A percentile compares a stretch with the other conserved stretches of the same genome.
Evolutionary conservation across 176 grass and related monocot species (phyloP).

Genomic region (Elaeis guineensis): DNA sequence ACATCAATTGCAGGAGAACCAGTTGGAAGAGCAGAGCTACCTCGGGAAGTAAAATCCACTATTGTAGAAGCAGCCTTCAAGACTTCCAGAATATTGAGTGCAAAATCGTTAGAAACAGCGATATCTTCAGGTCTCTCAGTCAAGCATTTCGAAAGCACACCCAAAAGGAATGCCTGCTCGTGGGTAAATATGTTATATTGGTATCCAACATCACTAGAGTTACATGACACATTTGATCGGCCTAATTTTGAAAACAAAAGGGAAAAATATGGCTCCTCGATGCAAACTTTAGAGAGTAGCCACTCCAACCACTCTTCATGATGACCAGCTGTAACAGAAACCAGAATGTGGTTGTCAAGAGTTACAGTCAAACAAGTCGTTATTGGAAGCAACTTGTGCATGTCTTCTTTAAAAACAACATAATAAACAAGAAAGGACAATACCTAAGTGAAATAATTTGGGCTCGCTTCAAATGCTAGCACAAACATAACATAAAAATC

Average conservation of each 20-base stretch:
- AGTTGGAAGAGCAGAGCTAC: conserved; percentile 46
- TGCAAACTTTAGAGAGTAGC: conserved; percentile 83
- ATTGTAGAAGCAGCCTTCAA: conserved; percentile 38
- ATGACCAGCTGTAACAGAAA: conserved; percentile 43
- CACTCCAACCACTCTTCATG: conserved; percentile 88
- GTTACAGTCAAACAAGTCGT: background rate
- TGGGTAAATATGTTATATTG: conserved; percentile 18
- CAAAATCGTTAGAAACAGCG: conserved; percentile 35
- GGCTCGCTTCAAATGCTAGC: no score
- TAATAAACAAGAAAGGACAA: no score
- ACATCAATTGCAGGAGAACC: conserved; percentile 46
- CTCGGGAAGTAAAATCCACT: conserved; percentile 51
- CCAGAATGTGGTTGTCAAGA: background rate
- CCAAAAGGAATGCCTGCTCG: conserved; percentile 63
- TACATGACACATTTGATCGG: conserved; percentile 25
- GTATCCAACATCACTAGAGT: conserved; percentile 9
- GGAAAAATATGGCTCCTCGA: conserved; percentile 55
- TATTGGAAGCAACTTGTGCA: no score
- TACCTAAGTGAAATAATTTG: no score
- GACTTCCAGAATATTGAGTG: conserved; percentile 47
- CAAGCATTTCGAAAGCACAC: conserved; percentile 59
- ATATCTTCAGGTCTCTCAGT: conserved; percentile 63
- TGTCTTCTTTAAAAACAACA: no score
- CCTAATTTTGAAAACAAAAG: conserved; percentile 41
- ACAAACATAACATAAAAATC: no score